These are phyloP conservation scores for Dipteronia sinensis DNA, from an alignment of 345 rosid genomes.

Conservation along the genomic window DNA sequence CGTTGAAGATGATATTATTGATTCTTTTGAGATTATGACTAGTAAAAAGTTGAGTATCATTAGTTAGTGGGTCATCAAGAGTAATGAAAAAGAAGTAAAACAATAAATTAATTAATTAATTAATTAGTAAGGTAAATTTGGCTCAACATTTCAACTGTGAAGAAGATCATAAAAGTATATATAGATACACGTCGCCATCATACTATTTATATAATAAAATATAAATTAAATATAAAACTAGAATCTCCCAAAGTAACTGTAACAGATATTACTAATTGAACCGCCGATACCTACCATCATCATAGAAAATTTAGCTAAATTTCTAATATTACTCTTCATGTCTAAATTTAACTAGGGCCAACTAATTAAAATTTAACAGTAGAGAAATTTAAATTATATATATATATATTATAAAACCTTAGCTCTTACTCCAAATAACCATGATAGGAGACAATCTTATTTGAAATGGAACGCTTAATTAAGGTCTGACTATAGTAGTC, in stretches of 20 bases:
- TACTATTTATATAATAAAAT: too few species aligned
- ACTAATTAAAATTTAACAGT: too few species aligned
- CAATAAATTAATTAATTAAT: not conserved
- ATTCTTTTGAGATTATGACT: too few species aligned
- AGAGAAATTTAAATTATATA: not conserved
- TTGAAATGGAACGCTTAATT: not conserved
- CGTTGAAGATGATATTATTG: too few species aligned
- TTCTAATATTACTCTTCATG: not conserved
- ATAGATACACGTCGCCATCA: too few species aligned
- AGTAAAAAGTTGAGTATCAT: not conserved
- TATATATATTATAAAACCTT: not conserved
- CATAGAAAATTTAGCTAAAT: not conserved
- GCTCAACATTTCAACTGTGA: too few species aligned
- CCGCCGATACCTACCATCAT: not conserved
- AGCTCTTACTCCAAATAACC: not conserved
- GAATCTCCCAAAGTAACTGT: too few species aligned
- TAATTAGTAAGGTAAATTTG: not conserved
- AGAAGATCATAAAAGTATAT: too few species aligned
- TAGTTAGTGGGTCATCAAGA: not conserved
- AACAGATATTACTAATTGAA: too few species aligned
- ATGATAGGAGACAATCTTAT: conserved; percentile 1
- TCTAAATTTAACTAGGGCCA: not conserved
- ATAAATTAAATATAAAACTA: too few species aligned
- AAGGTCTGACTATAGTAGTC: conserved; percentile 1
- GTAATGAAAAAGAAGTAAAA: not conserved